A percentile compares a stretch with the other conserved stretches of the same genome.
Conservation (phyloP, 345 rosid species). For the Citrus mangshanensis region DNA sequence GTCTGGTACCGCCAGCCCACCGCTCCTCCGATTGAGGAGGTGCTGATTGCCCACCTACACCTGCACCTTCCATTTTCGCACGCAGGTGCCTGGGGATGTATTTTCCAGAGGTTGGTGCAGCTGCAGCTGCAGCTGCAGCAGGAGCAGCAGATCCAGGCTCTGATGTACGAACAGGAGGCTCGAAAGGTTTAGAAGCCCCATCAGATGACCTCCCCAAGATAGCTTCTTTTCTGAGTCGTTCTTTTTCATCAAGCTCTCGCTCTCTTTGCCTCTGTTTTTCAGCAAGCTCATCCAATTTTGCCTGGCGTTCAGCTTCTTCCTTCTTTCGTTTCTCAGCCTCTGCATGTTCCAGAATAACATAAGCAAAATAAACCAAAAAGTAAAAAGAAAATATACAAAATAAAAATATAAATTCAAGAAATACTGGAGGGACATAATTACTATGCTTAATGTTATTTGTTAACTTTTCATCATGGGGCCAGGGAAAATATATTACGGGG, state of each 20-base stretch:
- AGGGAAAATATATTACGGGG: neutral
- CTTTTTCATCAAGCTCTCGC: constrained; percentile 79
- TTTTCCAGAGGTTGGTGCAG: constrained; percentile 40
- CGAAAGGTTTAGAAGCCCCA: constrained; percentile 41
- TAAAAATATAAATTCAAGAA: neutral
- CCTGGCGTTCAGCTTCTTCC: constrained; percentile 79
- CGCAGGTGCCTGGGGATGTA: constrained; percentile 69
- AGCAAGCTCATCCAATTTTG: constrained; percentile 84
- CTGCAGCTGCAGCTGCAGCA: constrained; percentile 22
- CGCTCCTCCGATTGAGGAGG: constrained; percentile 55
- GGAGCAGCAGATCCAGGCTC: constrained; percentile 27
- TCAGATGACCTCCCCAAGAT: constrained; percentile 42
- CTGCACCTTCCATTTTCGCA: constrained; percentile 31
- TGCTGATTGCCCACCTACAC: constrained; percentile 22
- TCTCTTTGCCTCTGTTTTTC: constrained; percentile 93
- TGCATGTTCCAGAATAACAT: constrained; percentile 25
- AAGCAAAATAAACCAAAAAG: neutral
- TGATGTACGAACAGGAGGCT: constrained; percentile 34
- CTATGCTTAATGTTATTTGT: neutral
- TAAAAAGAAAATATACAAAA: neutral
- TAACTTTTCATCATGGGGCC: neutral
- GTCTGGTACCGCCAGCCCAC: constrained; percentile 33
- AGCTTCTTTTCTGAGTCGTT: constrained; percentile 54
- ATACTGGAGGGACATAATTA: neutral
- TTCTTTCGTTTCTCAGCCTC: constrained; percentile 79